Percentiles rank a stretch among this genome's conserved stretches.
Evolutionary conservation across 2,329 filamentous ascomycete genomes (phyloP).

Genomic region (Hypoxylon rubiginosum): DNA sequence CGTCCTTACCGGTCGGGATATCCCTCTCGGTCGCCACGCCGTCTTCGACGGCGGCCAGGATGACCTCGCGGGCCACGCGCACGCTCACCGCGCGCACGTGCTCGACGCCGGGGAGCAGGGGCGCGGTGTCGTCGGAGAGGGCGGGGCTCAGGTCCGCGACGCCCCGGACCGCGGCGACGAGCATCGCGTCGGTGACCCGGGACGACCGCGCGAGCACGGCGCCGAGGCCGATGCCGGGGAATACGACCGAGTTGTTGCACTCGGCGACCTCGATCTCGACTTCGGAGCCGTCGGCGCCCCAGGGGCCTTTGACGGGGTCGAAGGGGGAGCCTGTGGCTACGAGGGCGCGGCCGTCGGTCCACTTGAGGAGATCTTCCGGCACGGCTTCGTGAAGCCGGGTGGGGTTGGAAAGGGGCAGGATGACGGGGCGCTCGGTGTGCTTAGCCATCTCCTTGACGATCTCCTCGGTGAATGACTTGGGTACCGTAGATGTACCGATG

Average conservation of each 20-base stretch:
- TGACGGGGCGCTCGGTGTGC: slow-evolving; percentile 78
- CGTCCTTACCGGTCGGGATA: slow-evolving; percentile 70
- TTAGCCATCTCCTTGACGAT: slow-evolving; percentile 81
- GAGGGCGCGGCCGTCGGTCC: slow-evolving; percentile 83
- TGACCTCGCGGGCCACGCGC: slow-evolving; percentile 80
- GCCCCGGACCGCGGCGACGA: slow-evolving; percentile 82
- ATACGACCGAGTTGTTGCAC: slow-evolving; percentile 90
- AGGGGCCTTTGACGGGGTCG: slow-evolving; percentile 74
- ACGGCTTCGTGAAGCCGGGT: slow-evolving; percentile 86
- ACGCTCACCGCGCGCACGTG: slow-evolving; percentile 82
- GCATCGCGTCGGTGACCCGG: slow-evolving; percentile 80
- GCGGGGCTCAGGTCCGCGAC: slow-evolving; percentile 80
- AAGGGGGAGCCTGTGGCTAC: slow-evolving; percentile 90
- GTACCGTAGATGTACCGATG: slow-evolving; percentile 85
- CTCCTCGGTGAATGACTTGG: slow-evolving; percentile 80
- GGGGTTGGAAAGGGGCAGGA: slow-evolving; percentile 88
- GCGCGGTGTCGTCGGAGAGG: slow-evolving; percentile 70
- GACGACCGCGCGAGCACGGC: slow-evolving; percentile 77
- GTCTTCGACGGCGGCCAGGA: slow-evolving; percentile 78
- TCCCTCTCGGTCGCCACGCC: slow-evolving; percentile 73
- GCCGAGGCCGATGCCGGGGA: slow-evolving; percentile 88
- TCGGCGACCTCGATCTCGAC: slow-evolving; percentile 72
- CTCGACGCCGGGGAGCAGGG: slow-evolving; percentile 81
- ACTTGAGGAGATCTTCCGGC: slow-evolving; percentile 79
- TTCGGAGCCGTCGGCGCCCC: slow-evolving; percentile 62